Base-by-base conservation (phyloP, 2,329 filamentous ascomycete genomes). In the Claviceps fusiformis region DNA sequence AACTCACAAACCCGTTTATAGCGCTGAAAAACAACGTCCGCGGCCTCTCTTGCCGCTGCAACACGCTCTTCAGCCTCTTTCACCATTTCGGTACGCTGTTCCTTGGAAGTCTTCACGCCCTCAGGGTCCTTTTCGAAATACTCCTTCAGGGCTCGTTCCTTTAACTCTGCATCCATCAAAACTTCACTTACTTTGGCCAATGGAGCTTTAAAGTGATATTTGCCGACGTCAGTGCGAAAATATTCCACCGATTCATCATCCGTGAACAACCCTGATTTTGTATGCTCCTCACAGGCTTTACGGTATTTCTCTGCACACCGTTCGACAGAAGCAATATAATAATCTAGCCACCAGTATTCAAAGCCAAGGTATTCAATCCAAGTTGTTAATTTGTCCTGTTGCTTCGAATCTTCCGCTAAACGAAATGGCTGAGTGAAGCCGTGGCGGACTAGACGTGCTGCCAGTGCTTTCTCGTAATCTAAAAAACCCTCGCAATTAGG, bases 331-430 rank as follows among this genome's bases (percentile, higher is more conserved):
- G 48, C 55, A n/a, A 53, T 56, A 50, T 64, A 62, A 37, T 52
- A 49, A 45, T 62, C 60, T n/a, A 61, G 55, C 58, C 61, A 62
- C 60, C 58, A 61, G 56, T 63, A 60, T 56, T 66, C 59, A 53
- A 60, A 71, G 48, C 55, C 58, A 27, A 71, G 63, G 58, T 67
- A 71, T 58, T 73, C 71, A 53, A 73, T 68, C 70, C 70, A 73
- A 8, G 65, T 70, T 45, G 68, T 64, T 35, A 71, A 52, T 45
- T 62, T 58, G 53, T 70, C 64, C 56, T 73, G 64, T 8, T 58
- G 57, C 51, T 57, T 58, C 1, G 62, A 62, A 52, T 68, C 63
- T 49, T 66, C 51, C 45, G 63, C 41, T 33, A 70, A 59, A 46
- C 67, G 50, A 55, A 70, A 67, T 13, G 58, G 39, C 54, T 59